Conservation (phyloP, 257 asterid genomes). For the Dorcoceras hygrometricum region DNA sequence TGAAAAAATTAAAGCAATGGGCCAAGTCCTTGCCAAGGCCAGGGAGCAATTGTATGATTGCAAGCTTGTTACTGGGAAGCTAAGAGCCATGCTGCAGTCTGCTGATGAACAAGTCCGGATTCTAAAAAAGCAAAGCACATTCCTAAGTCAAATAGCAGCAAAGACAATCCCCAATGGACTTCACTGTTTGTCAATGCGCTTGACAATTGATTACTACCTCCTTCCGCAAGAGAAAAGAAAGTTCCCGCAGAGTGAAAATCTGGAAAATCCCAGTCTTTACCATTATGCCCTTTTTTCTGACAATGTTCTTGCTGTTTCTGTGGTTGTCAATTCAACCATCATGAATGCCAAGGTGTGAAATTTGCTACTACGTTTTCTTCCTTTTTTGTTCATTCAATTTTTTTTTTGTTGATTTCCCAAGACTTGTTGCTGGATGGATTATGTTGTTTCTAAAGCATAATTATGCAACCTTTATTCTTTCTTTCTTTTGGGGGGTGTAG, state of each 20-base stretch:
- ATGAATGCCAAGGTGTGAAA: constrained; percentile 77
- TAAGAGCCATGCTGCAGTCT: constrained; percentile 95
- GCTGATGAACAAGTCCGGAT: constrained; percentile 98
- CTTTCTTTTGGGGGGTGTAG: background rate
- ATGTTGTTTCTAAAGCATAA: constrained; percentile 3
- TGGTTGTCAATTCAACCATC: constrained; percentile 89
- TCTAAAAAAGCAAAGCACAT: constrained; percentile 97
- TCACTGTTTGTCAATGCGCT: constrained; percentile 89
- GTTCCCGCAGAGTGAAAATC: constrained; percentile 78
- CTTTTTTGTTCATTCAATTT: constrained; percentile 18
- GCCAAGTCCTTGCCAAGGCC: constrained; percentile 85
- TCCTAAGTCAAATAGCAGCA: constrained; percentile 93
- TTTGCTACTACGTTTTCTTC: constrained; percentile 7
- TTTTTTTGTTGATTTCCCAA: constrained; percentile 1
- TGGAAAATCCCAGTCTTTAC: constrained; percentile 77
- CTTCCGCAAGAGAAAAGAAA: constrained; percentile 80
- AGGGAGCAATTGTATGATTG: constrained; percentile 89
- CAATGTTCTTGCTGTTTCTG: constrained; percentile 97
- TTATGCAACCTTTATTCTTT: background rate
- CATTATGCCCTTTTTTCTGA: constrained; percentile 97
- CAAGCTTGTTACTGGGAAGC: constrained; percentile 87
- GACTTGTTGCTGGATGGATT: background rate
- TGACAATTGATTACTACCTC: constrained; percentile 87
- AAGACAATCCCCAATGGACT: constrained; percentile 96
- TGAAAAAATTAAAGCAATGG: constrained; percentile 81